Evolutionary conservation across 192 early-diverging fungal species (phyloP).

Genomic region (Backusella sp.): DNA sequence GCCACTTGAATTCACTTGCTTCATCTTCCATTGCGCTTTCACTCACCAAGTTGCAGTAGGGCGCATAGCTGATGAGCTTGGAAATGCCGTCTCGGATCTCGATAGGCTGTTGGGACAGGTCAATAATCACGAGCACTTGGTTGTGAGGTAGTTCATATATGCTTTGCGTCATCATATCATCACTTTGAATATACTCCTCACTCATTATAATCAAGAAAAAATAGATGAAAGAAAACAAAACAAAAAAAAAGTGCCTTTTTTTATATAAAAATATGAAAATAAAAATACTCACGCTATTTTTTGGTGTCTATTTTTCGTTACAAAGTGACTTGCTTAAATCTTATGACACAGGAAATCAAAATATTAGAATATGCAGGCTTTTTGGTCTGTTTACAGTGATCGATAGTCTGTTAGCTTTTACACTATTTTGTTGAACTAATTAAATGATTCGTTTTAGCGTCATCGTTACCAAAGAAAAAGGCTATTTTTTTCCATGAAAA

Average conservation of each 20-base stretch:
- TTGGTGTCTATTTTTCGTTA: neutral
- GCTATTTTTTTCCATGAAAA: too few species aligned
- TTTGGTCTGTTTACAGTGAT: neutral
- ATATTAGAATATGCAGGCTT: neutral
- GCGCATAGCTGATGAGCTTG: slow-evolving; percentile 23
- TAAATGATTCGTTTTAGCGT: too few species aligned
- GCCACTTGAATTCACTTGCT: slow-evolving; percentile 18
- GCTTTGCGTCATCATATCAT: slow-evolving; percentile 2
- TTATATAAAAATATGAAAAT: neutral
- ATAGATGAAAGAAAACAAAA: neutral
- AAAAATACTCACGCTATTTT: neutral
- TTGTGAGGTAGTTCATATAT: neutral
- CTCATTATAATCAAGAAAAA: neutral
- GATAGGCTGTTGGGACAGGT: slow-evolving; percentile 22
- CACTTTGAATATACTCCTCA: neutral
- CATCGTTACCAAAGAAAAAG: neutral
- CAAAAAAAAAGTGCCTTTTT: neutral
- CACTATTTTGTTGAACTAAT: neutral
- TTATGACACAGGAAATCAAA: neutral
- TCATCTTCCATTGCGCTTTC: slow-evolving; percentile 24
- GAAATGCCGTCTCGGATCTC: slow-evolving; percentile 34
- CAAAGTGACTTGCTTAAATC: neutral
- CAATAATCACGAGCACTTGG: slow-evolving; percentile 17
- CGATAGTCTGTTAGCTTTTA: neutral
- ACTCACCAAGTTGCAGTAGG: slow-evolving; percentile 26